Evolutionary conservation across 108 stramenopile genomes (phyloP), one percentile per base, ranked within the genome.

Genomic region (Skeletonema menzelii): DNA sequence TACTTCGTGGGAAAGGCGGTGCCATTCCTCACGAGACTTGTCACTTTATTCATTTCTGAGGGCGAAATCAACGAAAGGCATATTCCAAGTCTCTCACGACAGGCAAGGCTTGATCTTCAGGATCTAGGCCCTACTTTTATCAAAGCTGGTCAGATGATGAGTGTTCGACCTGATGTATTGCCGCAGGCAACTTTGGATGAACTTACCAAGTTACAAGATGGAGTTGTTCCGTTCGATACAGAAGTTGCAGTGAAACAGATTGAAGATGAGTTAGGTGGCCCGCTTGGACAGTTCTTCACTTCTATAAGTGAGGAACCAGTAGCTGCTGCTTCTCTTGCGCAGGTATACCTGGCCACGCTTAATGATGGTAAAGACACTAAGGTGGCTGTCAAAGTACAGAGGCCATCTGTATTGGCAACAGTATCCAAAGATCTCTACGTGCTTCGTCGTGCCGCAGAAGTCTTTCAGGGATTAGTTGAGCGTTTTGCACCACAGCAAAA

Each of bases 81-180:
- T 64, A 91, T 94, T 77, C 94, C 90, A 4, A 74, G 57, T 31
- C 76, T 97, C 65, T 89, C 90, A 26, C 63, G 81, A 63, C 91
- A 95, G 70, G 94, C 95, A 2, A 79, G 97, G 17, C 53, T 95
- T 59, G 94, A 97, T 75, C 78, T 97, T 73, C 96, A 97, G 65
- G 95, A 98, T 75, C 82, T 98, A 0, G 97, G 97, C 0, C 95
- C 97, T 1, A 97, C 97, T 28, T 96, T 74, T 32, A 85, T 92
- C 66, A 92, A 92, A 80, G 77, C 80, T 24, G 84, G 87, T 8
- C 73, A 77, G 79, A 95, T 95, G 88, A 94, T 97, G 91, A 82
- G 78, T 53, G 95, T 97, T 2, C 75, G 97, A 13, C 96, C 97
- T 3, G 97, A 97, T 79, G 96, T 97, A 5, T 68, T 97, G 35